Evolutionary conservation across 164 flowering plant species (phyloP).

Genomic region (Chloranthus sessilifolius): DNA sequence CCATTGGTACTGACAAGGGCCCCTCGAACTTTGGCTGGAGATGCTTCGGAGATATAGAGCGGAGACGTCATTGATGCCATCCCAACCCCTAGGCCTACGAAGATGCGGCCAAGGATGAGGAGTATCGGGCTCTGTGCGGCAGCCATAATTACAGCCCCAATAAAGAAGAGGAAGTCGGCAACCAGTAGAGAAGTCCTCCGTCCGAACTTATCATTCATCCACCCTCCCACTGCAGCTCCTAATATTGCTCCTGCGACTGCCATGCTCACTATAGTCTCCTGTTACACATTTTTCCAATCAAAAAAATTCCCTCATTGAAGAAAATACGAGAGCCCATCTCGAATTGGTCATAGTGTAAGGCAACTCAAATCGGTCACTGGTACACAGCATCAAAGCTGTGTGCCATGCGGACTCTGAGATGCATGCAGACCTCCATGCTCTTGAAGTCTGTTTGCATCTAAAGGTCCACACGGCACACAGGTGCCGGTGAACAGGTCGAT

Average conservation of each 20-base stretch:
- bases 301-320: too few relatives aligned
- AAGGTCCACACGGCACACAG: too few relatives aligned
- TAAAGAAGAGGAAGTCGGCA: conserved; percentile 59
- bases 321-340: background rate
- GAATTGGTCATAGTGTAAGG: too few relatives aligned
- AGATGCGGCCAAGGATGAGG: conserved; percentile 47
- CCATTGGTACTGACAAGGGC: conserved; percentile 66
- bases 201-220: conserved; percentile 48
- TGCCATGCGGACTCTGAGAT: too few relatives aligned
- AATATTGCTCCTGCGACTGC: conserved; percentile 66
- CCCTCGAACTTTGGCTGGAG: conserved; percentile 54
- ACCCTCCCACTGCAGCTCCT: conserved; percentile 65
- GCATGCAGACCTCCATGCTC: too few relatives aligned
- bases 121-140: conserved; percentile 37
- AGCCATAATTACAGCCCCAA: conserved; percentile 60
- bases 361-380: too few relatives aligned
- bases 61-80: conserved; percentile 73
- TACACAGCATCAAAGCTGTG: too few relatives aligned
- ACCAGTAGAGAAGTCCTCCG: conserved; percentile 32
- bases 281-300: conserved; percentile 1
- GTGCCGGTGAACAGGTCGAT: too few relatives aligned
- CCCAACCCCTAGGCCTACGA: conserved; percentile 66
- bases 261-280: conserved; percentile 71
- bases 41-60: conserved; percentile 63
- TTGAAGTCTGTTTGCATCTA: too few relatives aligned